These are phyloP conservation scores for Hanseniaspora lindneri DNA, from an alignment of 805 yeast genomes.

Conservation along the genomic window DNA sequence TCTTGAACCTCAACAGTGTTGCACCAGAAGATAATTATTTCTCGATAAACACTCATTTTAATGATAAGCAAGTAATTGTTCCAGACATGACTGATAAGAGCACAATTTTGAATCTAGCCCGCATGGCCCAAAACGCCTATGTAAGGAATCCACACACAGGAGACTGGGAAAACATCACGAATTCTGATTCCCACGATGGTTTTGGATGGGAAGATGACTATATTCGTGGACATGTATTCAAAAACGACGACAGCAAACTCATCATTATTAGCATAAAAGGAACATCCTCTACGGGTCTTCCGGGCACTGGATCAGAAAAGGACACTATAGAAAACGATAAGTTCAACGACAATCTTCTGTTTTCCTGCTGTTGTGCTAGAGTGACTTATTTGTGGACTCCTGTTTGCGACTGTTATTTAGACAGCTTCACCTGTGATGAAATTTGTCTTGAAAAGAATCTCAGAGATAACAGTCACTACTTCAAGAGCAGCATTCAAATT, in stretches of 20 bases:
- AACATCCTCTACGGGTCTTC: conserved; percentile 69
- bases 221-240: conserved; percentile 81
- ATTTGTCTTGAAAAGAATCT: conserved; percentile 71
- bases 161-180: conserved; percentile 74
- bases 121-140: conserved; percentile 85
- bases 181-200: conserved; percentile 40
- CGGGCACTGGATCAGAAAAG: conserved; percentile 66
- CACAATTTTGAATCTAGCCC: conserved; percentile 63
- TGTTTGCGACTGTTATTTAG: conserved; percentile 84
- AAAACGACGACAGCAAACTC: conserved; percentile 41
- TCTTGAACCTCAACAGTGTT: background rate
- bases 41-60: background rate
- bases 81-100: conserved; percentile 52
- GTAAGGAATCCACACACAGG: conserved; percentile 64
- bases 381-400: conserved; percentile 85
- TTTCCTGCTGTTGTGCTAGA: conserved; percentile 93
- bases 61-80: background rate
- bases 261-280: conserved; percentile 82
- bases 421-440: conserved; percentile 78
- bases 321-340: conserved; percentile 77
- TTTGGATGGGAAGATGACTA: conserved; percentile 86
- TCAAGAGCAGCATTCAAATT: conserved; percentile 63
- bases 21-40: background rate
- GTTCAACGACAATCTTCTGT: conserved; percentile 72
- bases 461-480: conserved; percentile 64